Base-by-base conservation (phyloP, 2,329 filamentous ascomycete species). In the Microascus cirrosus region DNA sequence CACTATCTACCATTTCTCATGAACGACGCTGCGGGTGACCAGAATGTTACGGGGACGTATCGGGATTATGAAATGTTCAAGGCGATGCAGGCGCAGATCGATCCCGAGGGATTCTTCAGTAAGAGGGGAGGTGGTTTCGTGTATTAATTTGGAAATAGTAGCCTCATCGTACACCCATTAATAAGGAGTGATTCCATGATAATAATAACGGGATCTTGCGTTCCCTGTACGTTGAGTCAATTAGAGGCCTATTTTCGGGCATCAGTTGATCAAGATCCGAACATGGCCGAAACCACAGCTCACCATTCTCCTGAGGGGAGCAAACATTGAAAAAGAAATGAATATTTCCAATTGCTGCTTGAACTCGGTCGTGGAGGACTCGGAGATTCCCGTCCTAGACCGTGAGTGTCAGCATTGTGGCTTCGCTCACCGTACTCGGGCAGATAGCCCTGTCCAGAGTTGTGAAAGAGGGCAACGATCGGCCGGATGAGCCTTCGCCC, bases 11-110 rank as follows among this genome's bases (percentile, higher is more conserved):
- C 66, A 11, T 59, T 65, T 1, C 68, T 70, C 45, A 68, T 72
- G 66, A 72, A 72, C 50, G 69, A 73, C 61, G 69, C 69, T 1
- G 66, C 65, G 61, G 63, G 61, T 22, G 68, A 71, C 59, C 67
- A 67, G 61, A 67, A 67, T 55, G 67, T 67, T 12, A 66, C 65
- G 11, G 62, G 61, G 10, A 65, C 54, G 56, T 68, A 68, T 59
- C 59, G 62, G 20, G 65, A 62, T 8, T 69, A 66, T 62, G 64
- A 59, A 7, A 61, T 63, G 59, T 64, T 71, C 60, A 69, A 66
- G 61, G 61, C 60, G 12, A 62, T 71, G 58, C 68, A 72, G 62
- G 60, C 58, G 55, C 58, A 62, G 35, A 60, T 64, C 35, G 70
- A 73, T 61, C 68, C 67, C 0, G 53, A 62, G 64, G 66, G 20